A percentile compares a stretch with the other conserved stretches of the same genome.
Evolutionary conservation across 371 early-diverging fungal species (phyloP).

Genomic region (Mucor sp.): DNA sequence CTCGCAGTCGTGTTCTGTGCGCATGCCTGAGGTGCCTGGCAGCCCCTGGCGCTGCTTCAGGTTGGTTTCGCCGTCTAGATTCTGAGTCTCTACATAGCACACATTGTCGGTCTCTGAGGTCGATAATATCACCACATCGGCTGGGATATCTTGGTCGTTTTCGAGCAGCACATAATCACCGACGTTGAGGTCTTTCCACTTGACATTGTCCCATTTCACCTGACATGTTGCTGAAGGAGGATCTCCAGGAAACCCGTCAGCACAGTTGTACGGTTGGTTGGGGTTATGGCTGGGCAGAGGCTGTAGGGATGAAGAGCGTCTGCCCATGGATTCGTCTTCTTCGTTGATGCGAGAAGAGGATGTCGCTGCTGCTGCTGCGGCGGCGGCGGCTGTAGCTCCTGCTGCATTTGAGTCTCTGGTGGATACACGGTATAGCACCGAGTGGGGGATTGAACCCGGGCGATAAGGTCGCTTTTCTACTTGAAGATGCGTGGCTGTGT

Average conservation of each 20-base stretch:
- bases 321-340: slow-evolving; percentile 21
- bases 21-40: slow-evolving; percentile 37
- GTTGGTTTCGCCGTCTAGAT: slow-evolving; percentile 89
- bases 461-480: slow-evolving; percentile 35
- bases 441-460: slow-evolving; percentile 53
- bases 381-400: slow-evolving; percentile 9
- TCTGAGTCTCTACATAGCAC: slow-evolving; percentile 83
- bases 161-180: slow-evolving; percentile 90
- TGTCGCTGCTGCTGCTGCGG: slow-evolving; percentile 15
- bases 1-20: slow-evolving; percentile 57
- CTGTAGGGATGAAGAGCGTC: slow-evolving; percentile 8
- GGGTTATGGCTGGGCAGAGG: slow-evolving; percentile 16
- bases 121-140: slow-evolving; percentile 76
- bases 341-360: not conserved
- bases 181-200: slow-evolving; percentile 86
- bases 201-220: slow-evolving; percentile 27
- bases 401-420: slow-evolving; percentile 19
- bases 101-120: slow-evolving; percentile 65
- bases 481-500: not conserved
- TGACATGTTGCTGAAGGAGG: slow-evolving; percentile 30
- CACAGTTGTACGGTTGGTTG: slow-evolving; percentile 15
- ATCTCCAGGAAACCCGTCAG: slow-evolving; percentile 25
- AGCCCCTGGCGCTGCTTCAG: slow-evolving; percentile 66
- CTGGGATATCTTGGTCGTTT: slow-evolving; percentile 92
- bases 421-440: slow-evolving; percentile 42